These are phyloP conservation scores for Ascocoryne sarcoides DNA, from an alignment of 2,329 filamentous ascomycete genomes.

Conservation along the genomic window DNA sequence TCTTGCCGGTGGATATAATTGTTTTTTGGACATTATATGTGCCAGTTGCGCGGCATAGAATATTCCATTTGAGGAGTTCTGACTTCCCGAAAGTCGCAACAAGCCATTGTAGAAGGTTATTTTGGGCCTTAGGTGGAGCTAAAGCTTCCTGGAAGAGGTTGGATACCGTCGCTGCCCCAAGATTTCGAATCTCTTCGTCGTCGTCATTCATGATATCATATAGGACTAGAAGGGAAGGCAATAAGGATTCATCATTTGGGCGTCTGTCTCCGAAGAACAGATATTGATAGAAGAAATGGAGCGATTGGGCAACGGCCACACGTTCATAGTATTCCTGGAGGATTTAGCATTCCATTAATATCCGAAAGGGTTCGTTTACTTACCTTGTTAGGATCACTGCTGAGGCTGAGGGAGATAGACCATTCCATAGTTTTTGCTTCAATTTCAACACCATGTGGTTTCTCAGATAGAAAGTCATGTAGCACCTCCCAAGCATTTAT, in stretches of 20 bases:
- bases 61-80: not conserved
- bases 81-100: not conserved
- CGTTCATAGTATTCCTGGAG: not conserved
- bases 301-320: not conserved
- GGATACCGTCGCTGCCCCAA: not conserved
- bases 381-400: not conserved
- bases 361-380: not conserved
- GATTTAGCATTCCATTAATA: not conserved
- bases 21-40: not conserved
- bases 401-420: not conserved
- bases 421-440: not conserved
- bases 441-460: not conserved
- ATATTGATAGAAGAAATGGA: not conserved
- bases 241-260: not conserved
- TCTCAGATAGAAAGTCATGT: not conserved
- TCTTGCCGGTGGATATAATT: not conserved
- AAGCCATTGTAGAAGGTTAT: conserved; percentile 1
- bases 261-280: not conserved
- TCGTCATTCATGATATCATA: conserved; percentile 1
- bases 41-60: not conserved
- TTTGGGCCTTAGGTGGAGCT: conserved; percentile 1
- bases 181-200: conserved; percentile 1
- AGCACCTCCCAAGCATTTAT: not conserved
- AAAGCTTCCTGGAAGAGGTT: not conserved
- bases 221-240: not conserved